Base-by-base conservation (phyloP, 2,329 filamentous ascomycete species). In the Diaporthe vaccinii region DNA sequence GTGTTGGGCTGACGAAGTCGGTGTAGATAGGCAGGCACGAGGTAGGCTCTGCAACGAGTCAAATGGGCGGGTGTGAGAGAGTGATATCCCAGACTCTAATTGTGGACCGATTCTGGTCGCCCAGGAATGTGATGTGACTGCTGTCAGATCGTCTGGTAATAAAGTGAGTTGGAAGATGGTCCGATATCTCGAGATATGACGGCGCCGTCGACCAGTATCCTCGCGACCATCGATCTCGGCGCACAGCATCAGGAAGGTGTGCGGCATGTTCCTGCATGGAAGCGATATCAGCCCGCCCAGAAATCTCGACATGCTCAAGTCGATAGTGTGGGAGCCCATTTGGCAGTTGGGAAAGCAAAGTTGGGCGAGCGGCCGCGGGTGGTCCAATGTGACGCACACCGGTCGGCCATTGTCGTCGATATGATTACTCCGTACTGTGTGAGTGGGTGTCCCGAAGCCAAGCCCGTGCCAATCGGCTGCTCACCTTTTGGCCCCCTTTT, bases 1-100 rank as follows among this genome's bases (percentile, higher is more conserved):
- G 49, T 69, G 65, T 55, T 69, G 65, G 49, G 49, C 14, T 41
- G 44, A 28, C 39, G 46, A 31, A 41, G 49, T 55, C 65, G 65
- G 65, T 69, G 46, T 69, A 69, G 65, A 22, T 3, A 39, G 34
- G 34, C 34, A 34, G 34, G 34, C 34, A 34, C 34, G 10, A 69
- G 65, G 28, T 7, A 25, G 34, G 34, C 25, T 65, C 0, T 31
- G 41, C 61, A 34, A 41, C 61, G 41, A 46, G 61, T n/a, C 41
- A 34, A 49, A 67, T 49, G 20, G 20, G 36, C 36, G 41, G 34
- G 25, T 20, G 53, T 31, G 49, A 25, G 53, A 17, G 65, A 41
- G 65, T 69, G 65, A 55, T 69, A 69, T 69, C 55, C 6, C 15
- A 69, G 49, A 69, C 49, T 69, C 65, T 69, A 69, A 55, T 69